A percentile compares a stretch with the other conserved stretches of the same genome.
phyloP scores from a whole-genome alignment of 345 rosid genomes.

The Eucalyptus curtisii region DNA sequence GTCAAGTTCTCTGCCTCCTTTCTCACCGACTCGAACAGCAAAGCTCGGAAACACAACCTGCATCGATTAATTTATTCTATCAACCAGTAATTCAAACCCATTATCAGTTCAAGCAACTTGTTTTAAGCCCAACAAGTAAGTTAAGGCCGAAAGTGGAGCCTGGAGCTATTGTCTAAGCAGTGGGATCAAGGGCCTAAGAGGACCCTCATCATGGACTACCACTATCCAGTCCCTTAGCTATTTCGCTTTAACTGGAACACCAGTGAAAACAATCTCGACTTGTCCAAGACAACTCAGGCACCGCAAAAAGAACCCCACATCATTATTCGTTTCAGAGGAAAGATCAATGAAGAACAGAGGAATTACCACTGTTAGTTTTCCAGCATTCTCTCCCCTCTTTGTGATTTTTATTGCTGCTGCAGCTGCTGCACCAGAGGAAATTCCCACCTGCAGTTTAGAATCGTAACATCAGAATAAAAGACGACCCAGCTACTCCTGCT shows the following conservation, averaged over 20 bases:
- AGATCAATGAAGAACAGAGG: background rate
- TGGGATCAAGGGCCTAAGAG: background rate
- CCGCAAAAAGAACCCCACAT: background rate
- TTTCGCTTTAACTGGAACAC: background rate
- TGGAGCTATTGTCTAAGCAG: background rate
- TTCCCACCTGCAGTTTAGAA: constrained; percentile 46
- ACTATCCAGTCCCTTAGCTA: background rate
- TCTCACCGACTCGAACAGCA: constrained; percentile 53
- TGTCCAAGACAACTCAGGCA: background rate
- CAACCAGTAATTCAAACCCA: background rate
- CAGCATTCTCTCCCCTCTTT: constrained; percentile 70
- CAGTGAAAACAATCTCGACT: background rate
- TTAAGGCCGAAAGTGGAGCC: background rate
- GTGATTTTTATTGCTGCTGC: constrained; percentile 79
- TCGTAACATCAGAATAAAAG: background rate
- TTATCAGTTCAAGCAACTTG: background rate
- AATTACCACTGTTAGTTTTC: constrained; percentile 78
- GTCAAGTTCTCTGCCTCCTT: constrained; percentile 51
- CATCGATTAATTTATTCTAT: background rate
- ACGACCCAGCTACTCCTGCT: background rate
- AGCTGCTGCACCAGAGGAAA: constrained; percentile 83
- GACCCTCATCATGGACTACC: background rate
- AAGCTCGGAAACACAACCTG: constrained; percentile 78
- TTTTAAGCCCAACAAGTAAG: background rate
- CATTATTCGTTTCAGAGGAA: background rate